A percentile compares a stretch with the other conserved stretches of the same genome.
These are phyloP conservation scores for Thalassiosira profunda DNA, from an alignment of 108 stramenopile genomes.

Conservation along the genomic window DNA sequence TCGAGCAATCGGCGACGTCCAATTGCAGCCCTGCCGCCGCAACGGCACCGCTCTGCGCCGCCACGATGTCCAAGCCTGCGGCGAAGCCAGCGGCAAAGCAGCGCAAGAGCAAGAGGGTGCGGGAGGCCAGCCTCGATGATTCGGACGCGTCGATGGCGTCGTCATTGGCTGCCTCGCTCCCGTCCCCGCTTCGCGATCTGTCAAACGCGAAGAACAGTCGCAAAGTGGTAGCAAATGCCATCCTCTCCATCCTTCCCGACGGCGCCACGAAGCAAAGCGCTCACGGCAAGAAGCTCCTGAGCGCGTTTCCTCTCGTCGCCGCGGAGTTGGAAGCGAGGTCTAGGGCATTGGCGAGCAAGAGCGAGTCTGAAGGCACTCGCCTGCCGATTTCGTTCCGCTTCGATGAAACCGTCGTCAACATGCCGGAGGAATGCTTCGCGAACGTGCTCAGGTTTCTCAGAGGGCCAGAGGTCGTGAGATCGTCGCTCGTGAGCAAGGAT, in stretches of 20 bases:
- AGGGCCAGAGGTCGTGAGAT: conserved; percentile 11
- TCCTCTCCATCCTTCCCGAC: conserved; percentile 12
- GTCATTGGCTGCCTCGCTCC: too few relatives aligned
- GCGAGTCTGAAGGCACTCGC: background rate
- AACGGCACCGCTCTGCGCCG: too few relatives aligned
- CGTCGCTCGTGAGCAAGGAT: conserved; percentile 14
- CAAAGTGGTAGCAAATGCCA: background rate
- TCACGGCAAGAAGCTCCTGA: conserved; percentile 5
- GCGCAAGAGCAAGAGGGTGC: too few relatives aligned
- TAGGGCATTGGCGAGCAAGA: conserved; percentile 2
- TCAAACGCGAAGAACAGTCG: background rate
- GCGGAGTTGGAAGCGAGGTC: conserved; percentile 27
- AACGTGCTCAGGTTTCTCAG: background rate
- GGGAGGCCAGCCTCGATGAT: too few relatives aligned
- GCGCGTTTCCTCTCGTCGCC: conserved; percentile 16
- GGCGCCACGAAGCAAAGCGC: conserved; percentile 16
- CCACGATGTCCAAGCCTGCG: too few relatives aligned
- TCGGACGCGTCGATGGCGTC: too few relatives aligned
- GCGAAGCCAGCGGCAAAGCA: too few relatives aligned
- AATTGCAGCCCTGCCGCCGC: too few relatives aligned
- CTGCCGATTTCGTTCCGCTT: conserved; percentile 30
- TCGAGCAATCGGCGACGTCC: too few relatives aligned
- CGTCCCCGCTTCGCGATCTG: too few relatives aligned
- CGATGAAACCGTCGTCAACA: too few relatives aligned
- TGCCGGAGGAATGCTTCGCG: conserved; percentile 25